Base-by-base conservation (phyloP, 306 rosid genomes). In the Alnus rubra region DNA sequence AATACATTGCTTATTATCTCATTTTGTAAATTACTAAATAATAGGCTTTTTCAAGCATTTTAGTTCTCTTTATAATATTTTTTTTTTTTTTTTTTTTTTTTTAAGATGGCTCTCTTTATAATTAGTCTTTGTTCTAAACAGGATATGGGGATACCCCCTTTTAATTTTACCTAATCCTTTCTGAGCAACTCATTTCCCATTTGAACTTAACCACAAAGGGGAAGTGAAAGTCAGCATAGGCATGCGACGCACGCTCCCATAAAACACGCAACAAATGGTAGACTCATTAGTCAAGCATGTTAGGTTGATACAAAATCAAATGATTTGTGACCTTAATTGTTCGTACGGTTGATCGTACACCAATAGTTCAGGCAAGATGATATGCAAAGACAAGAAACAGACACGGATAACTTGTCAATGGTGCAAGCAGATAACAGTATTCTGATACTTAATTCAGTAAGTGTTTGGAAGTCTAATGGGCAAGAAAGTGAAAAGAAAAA, bases 1-100 rank as follows among this genome's bases (percentile, higher is more conserved):
- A 53, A 67, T 31, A 31, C 45, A 45, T 33, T 10, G 37, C 50
- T 84, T 69, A 73, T 73, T 47, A 37, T 78, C 16, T 1, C 69
- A 16, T 44, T 47, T 45, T 80, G 79, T 85, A 81, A 23, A 23
- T 23, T 23, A 23, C 28, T 23, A 23, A 76, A 83, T 74, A 85
- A 49, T 56, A 23, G 78, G 30, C 37, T 76, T 76, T 64, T 73
- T 78, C 51, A 73, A 75, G 79, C 54, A 71, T 74, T 79, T 78
- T 35, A 49, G 47, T 60, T 74, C 3, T 31, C 42, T 15, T 69
- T 54, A 23, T 47, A 23, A 23, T 23, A 0, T 23, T 23, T 23
- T 23, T 23, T 23, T 23, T 23, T 23, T 23, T 23, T 23, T 23
- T 23, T 23, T 23, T 23, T 23, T 23, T 23, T 23, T 23, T 23